Evolutionary conservation across 192 early-diverging fungal species (phyloP).

Genomic region (Geranomyces variabilis): DNA sequence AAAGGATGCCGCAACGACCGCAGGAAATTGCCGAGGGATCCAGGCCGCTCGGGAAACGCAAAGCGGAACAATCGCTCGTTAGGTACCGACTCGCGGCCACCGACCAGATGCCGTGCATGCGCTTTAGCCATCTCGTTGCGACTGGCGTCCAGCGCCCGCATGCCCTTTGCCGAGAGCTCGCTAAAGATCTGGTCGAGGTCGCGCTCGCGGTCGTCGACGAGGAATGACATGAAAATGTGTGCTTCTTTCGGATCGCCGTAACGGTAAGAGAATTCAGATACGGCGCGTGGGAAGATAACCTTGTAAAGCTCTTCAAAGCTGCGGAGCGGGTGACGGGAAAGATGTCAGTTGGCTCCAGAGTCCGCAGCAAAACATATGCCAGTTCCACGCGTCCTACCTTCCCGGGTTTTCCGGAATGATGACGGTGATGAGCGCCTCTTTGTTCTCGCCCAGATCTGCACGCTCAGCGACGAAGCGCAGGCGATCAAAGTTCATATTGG

Average conservation of each 20-base stretch:
- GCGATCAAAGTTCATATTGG: constrained; percentile 99
- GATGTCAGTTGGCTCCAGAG: no score
- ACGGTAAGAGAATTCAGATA: constrained; percentile 94
- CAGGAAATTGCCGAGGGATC: constrained; percentile 88
- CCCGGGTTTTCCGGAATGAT: constrained; percentile 93
- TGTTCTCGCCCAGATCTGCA: constrained; percentile 89
- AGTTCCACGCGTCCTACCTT: constrained; percentile 39
- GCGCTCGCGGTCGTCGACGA: constrained; percentile 67
- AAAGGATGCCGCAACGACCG: constrained; percentile 52
- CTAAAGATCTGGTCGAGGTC: constrained; percentile 76
- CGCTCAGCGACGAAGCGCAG: constrained; percentile 97
- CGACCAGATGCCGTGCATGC: constrained; percentile 94
- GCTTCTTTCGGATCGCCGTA: constrained; percentile 77
- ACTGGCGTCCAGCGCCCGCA: constrained; percentile 82
- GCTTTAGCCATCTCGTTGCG: constrained; percentile 91
- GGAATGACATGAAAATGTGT: constrained; percentile 89
- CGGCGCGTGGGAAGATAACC: constrained; percentile 76
- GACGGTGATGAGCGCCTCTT: constrained; percentile 87
- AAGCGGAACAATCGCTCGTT: constrained; percentile 93
- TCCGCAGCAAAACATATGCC: no score
- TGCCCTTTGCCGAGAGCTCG: constrained; percentile 56
- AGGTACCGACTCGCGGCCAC: constrained; percentile 73
- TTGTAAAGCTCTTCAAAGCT: constrained; percentile 78
- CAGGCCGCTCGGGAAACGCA: constrained; percentile 94
- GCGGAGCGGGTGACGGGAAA: no score